These are phyloP conservation scores for Pyrus bretschneideri DNA, from an alignment of 306 rosid genomes.

Conservation along the genomic window DNA sequence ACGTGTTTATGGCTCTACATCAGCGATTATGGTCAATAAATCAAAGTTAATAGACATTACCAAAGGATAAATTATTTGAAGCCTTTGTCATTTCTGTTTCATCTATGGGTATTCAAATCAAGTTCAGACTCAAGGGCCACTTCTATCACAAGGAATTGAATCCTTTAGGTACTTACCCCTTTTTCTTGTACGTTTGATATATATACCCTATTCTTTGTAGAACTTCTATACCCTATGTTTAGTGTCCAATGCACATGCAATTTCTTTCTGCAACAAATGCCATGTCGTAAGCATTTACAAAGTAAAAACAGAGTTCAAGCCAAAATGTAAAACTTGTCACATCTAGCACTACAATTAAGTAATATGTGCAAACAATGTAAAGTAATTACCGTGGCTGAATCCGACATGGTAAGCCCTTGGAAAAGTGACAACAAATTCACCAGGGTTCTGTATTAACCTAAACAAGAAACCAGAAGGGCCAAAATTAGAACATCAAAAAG, in stretches of 20 bases:
- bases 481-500: slow-evolving; percentile 31
- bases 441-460: slow-evolving; percentile 98
- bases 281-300: not conserved
- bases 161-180: not conserved
- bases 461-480: slow-evolving; percentile 24
- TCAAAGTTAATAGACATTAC: not conserved
- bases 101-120: not conserved
- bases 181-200: not conserved
- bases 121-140: not conserved
- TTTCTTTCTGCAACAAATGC: slow-evolving; percentile 9
- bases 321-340: not conserved
- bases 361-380: slow-evolving; percentile 13
- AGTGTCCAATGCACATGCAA: not conserved
- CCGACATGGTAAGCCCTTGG: slow-evolving; percentile 99
- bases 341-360: slow-evolving; percentile 7
- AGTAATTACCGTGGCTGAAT: slow-evolving; percentile 97
- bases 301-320: slow-evolving; percentile 6
- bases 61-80: not conserved
- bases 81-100: not conserved
- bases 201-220: not conserved
- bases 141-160: not conserved
- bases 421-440: slow-evolving; percentile 98
- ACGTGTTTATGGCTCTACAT: not conserved
- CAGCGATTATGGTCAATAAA: not conserved
- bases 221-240: not conserved